A percentile compares a stretch with the other conserved stretches of the same genome.
Evolutionary conservation across 345 rosid genomes (phyloP).

Genomic region (Salix purpurea): DNA sequence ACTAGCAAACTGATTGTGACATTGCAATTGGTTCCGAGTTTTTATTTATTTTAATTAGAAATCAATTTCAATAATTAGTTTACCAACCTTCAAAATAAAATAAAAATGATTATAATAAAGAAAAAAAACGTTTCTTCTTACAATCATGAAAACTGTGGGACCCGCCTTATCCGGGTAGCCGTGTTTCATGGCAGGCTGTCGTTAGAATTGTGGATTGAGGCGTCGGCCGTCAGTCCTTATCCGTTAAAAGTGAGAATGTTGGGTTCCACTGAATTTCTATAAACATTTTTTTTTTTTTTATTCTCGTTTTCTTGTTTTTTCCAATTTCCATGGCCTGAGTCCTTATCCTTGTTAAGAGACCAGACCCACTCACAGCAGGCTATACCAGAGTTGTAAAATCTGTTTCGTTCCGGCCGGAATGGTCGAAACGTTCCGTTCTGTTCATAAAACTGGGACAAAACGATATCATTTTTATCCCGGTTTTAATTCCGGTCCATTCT

Average conservation of each 20-base stretch:
- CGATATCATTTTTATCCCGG: too few species aligned
- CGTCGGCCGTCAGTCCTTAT: slow-evolving; percentile 18
- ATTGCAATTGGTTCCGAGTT: neutral
- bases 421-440: too few species aligned
- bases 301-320: neutral
- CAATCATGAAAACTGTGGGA: slow-evolving; percentile 6
- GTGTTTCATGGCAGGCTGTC: slow-evolving; percentile 19
- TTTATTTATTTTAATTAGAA: too few species aligned
- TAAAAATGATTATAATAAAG: neutral
- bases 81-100: neutral
- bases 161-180: slow-evolving; percentile 24
- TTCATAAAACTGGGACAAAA: too few species aligned
- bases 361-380: neutral
- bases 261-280: slow-evolving; percentile 4
- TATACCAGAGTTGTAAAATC: too few species aligned
- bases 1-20: neutral
- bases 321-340: neutral
- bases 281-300: neutral
- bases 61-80: neutral
- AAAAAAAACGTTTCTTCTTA: neutral
- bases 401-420: too few species aligned
- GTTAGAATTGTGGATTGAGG: neutral
- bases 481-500: too few species aligned
- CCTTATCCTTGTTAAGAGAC: neutral
- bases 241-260: slow-evolving; percentile 16